Conservation (phyloP, 805 yeast species). For the Metschnikowia drakensbergensis region DNA sequence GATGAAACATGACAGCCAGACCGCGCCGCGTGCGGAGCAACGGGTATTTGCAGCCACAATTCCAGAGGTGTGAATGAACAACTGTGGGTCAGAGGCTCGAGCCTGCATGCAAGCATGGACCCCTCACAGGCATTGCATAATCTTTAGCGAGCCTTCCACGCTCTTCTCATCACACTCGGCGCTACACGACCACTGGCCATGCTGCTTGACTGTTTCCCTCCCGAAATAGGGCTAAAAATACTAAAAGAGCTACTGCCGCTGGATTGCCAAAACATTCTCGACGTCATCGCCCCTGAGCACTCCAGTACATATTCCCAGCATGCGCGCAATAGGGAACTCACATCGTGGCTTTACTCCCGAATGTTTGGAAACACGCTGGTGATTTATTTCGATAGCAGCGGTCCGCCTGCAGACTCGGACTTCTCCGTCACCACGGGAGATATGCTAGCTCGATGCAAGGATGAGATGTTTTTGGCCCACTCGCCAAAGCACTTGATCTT, state of each 20-base stretch:
- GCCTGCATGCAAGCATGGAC: background rate
- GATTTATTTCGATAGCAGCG: slow-evolving; percentile 6
- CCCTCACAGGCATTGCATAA: background rate
- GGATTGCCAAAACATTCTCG: slow-evolving; percentile 3
- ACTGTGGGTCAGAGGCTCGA: no score
- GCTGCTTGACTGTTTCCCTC: slow-evolving; percentile 9
- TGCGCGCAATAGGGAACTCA: background rate
- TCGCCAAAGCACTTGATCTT: slow-evolving; percentile 9
- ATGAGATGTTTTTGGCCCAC: slow-evolving; percentile 7
- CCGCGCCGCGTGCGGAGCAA: no score
- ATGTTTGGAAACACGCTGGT: slow-evolving; percentile 9
- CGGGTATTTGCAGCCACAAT: no score
- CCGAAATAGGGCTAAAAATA: slow-evolving; percentile 12
- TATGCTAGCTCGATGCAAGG: slow-evolving; percentile 5
- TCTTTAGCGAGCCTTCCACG: background rate
- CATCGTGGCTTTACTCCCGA: slow-evolving; percentile 10
- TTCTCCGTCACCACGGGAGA: slow-evolving; percentile 9
- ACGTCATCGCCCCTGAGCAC: background rate
- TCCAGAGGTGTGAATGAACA: no score
- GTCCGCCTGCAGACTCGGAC: slow-evolving; percentile 6
- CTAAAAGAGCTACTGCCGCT: slow-evolving; percentile 10
- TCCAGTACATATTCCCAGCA: background rate
- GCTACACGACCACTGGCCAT: background rate
- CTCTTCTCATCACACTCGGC: background rate
- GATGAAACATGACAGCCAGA: no score